Base-by-base conservation (phyloP, 176 grass and related monocot species). In the Aechmea fasciata region DNA sequence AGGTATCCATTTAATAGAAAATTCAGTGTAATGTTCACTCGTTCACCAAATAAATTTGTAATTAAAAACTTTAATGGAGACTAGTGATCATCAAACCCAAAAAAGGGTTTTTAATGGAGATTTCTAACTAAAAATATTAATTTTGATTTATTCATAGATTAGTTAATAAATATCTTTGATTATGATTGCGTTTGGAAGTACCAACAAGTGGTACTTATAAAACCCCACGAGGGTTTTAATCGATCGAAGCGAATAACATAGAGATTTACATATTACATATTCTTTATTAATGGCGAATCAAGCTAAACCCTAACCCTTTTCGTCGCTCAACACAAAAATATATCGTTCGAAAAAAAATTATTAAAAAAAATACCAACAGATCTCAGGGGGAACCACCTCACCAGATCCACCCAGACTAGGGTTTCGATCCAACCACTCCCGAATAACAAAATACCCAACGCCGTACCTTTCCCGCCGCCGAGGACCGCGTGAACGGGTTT, bases 381-480 rank as follows among this genome's bases (percentile, higher is more conserved):
- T 67, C 65, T 17, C 65, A 67, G 41, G 17, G 15, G 2, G 41
- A 48, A 48, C 11, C 25, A 66, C 9, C 11, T 66, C 64, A 66
- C 18, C 65, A 13, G 65, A 67, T 67, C 65, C 11, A 67, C 33
- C 13, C 28, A 67, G 47, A 67, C 3, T 33, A 65, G 17, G 13
- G 29, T 48, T 47, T 33, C 33, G 3, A 48, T 47, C 14, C 19
- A 59, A 59, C 19, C 1, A 18, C 9, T 20, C n/a, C 33, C 33
- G 15, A 52, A 52, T 24, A 52, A 49, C 19, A 65, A 49, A 74
- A 3, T 50, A 24, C 28, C 11, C 55, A 11, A 9, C 49, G 57
- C 51, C 63, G 13, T 90, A 99, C 94, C 74, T 70, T 99, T 93
- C 76, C 94, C 86, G 57, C 86, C 93, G 13, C 93, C 93, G 78